A percentile compares a stretch with the other conserved stretches of the same genome.
phyloP scores from a whole-genome alignment of 2,329 filamentous ascomycete genomes.

The Xylariales sp. region DNA sequence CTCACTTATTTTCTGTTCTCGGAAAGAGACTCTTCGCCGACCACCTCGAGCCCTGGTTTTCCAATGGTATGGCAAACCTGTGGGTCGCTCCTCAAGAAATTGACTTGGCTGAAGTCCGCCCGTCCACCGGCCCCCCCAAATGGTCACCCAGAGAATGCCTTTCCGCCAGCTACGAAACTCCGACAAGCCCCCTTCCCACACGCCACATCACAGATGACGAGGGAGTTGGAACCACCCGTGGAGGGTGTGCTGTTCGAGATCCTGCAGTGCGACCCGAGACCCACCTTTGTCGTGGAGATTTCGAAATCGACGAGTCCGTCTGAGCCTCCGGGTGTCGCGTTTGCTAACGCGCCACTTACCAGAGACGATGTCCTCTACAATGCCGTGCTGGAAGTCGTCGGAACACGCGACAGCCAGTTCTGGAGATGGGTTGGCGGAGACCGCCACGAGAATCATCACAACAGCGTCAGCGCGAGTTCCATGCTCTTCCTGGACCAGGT shows the following conservation, averaged over 20 bases:
- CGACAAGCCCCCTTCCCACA: background rate
- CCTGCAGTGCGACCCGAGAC: conserved; percentile 35
- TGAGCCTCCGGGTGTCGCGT: conserved; percentile 17
- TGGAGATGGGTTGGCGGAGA: conserved; percentile 33
- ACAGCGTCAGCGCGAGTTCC: conserved; percentile 7
- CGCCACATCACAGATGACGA: background rate
- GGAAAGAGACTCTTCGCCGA: too few species aligned
- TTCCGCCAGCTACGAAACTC: background rate
- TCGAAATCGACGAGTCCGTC: conserved; percentile 3
- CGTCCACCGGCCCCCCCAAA: background rate
- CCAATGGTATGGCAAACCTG: too few species aligned
- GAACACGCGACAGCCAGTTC: conserved; percentile 27
- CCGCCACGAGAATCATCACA: background rate
- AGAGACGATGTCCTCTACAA: conserved; percentile 24
- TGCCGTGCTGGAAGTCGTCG: conserved; percentile 22
- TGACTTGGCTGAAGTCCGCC: background rate
- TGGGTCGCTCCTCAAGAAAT: too few species aligned
- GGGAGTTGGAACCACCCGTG: background rate
- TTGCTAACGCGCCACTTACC: conserved; percentile 33
- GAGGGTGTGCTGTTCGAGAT: conserved; percentile 28
- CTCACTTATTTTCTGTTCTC: too few species aligned
- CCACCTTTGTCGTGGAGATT: conserved; percentile 33
- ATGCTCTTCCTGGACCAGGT: conserved; percentile 22
- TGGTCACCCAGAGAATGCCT: background rate
- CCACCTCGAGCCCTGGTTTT: too few species aligned